Conservation (phyloP, 2,329 filamentous ascomycete species). For the Monosporascus cannonballus region DNA sequence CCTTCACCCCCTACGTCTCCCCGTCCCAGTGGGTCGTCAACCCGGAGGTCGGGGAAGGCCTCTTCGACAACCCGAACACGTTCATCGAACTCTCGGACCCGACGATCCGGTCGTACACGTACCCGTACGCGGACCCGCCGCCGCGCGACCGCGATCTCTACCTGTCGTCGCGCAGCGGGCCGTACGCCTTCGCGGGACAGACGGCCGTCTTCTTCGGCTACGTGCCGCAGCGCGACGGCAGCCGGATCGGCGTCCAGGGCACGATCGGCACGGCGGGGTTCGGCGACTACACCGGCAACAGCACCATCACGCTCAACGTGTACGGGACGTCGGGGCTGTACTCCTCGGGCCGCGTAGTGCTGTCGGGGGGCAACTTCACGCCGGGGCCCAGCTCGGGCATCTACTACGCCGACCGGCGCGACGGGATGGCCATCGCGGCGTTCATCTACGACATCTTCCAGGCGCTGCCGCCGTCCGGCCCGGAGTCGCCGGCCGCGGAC, state of each 20-base stretch:
- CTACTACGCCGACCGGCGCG: conserved; percentile 41
- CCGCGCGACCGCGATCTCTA: conserved; percentile 38
- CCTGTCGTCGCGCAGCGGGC: conserved; percentile 40
- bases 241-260: conserved; percentile 40
- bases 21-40: conserved; percentile 41
- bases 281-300: conserved; percentile 30
- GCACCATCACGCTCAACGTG: conserved; percentile 49
- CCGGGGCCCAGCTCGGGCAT: conserved; percentile 34
- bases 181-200: conserved; percentile 47
- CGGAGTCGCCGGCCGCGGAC: conserved; percentile 21
- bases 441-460: conserved; percentile 47
- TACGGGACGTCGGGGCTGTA: conserved; percentile 50
- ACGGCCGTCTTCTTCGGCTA: conserved; percentile 48
- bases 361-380: conserved; percentile 34
- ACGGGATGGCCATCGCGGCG: conserved; percentile 40
- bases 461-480: conserved; percentile 26
- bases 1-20: conserved; percentile 17
- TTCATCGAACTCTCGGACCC: conserved; percentile 41
- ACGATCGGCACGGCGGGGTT: conserved; percentile 45
- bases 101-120: conserved; percentile 38
- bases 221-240: conserved; percentile 34
- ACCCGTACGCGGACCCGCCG: conserved; percentile 38
- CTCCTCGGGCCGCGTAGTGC: conserved; percentile 39
- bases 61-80: conserved; percentile 52
- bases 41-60: conserved; percentile 39